These are phyloP conservation scores for Pleurotus cornucopiae DNA, from an alignment of 768 basidiomycete species.

Conservation along the genomic window DNA sequence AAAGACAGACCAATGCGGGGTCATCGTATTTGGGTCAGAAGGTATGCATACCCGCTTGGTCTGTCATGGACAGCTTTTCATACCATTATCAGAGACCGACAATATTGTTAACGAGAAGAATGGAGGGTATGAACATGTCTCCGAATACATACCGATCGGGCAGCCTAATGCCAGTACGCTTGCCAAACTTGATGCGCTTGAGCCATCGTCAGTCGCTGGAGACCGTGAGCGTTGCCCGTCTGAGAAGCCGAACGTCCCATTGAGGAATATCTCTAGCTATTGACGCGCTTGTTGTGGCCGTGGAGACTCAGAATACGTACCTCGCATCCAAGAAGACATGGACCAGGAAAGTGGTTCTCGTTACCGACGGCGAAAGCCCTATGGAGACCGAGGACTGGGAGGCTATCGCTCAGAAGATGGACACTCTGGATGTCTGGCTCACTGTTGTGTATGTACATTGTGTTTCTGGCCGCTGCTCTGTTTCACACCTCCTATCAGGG, in stretches of 20 bases:
- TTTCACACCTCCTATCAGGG: constrained; percentile 39
- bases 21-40: constrained; percentile 83
- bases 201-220: constrained; percentile 51
- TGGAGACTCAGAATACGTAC: constrained; percentile 72
- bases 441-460: constrained; percentile 62
- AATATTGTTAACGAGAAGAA: constrained; percentile 58
- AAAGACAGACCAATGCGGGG: constrained; percentile 93
- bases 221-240: constrained; percentile 50
- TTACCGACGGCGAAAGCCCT: constrained; percentile 83
- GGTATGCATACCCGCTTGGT: constrained; percentile 26
- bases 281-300: constrained; percentile 82
- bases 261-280: constrained; percentile 48
- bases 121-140: constrained; percentile 72
- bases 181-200: constrained; percentile 56
- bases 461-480: not conserved
- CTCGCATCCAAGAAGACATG: constrained; percentile 73
- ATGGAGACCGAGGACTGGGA: constrained; percentile 79
- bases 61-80: not conserved
- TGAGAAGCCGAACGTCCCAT: not conserved
- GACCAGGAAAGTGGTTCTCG: constrained; percentile 77
- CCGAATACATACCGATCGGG: constrained; percentile 64
- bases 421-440: constrained; percentile 49
- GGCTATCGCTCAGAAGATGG: constrained; percentile 60
- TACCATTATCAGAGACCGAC: constrained; percentile 45
- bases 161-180: constrained; percentile 66